phyloP scores from a whole-genome alignment of 805 yeast species.

The Lipomyces sp. region DNA sequence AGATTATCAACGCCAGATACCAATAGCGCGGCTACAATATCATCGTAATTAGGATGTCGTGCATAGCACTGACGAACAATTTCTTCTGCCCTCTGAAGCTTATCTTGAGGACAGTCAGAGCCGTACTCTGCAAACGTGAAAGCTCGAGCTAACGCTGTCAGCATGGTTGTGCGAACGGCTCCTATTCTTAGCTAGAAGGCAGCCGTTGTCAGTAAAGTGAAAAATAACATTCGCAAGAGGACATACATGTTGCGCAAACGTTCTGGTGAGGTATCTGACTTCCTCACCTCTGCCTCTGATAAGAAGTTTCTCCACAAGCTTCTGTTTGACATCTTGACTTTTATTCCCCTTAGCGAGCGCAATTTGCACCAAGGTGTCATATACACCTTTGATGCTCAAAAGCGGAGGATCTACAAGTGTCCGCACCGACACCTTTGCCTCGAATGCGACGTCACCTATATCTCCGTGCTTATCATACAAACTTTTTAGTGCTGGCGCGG shows the following conservation, averaged over 20 bases:
- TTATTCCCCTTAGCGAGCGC: constrained; percentile 35
- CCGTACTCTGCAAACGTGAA: constrained; percentile 18
- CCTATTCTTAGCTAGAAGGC: constrained; percentile 35
- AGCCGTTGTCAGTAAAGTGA: neutral
- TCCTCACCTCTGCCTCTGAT: constrained; percentile 38
- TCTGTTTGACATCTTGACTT: constrained; percentile 36
- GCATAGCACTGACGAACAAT: constrained; percentile 36
- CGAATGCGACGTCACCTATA: constrained; percentile 41
- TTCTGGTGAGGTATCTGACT: constrained; percentile 39
- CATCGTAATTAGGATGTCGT: constrained; percentile 38
- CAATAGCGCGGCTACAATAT: constrained; percentile 29
- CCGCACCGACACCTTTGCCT: constrained; percentile 36
- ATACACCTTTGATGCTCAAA: constrained; percentile 33
- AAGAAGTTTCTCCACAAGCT: constrained; percentile 33
- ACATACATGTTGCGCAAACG: constrained; percentile 36
- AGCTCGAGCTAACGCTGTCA: constrained; percentile 39
- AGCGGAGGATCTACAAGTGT: constrained; percentile 36
- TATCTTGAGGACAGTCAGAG: neutral
- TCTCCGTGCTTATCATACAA: constrained; percentile 38
- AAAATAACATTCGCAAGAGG: neutral
- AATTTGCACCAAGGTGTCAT: constrained; percentile 34
- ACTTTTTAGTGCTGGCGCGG: constrained; percentile 24
- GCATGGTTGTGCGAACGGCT: constrained; percentile 38
- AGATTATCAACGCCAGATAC: constrained; percentile 19
- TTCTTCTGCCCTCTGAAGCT: constrained; percentile 32